Base-by-base conservation (phyloP, 306 rosid genomes). In the Elaeagnus macrophylla region DNA sequence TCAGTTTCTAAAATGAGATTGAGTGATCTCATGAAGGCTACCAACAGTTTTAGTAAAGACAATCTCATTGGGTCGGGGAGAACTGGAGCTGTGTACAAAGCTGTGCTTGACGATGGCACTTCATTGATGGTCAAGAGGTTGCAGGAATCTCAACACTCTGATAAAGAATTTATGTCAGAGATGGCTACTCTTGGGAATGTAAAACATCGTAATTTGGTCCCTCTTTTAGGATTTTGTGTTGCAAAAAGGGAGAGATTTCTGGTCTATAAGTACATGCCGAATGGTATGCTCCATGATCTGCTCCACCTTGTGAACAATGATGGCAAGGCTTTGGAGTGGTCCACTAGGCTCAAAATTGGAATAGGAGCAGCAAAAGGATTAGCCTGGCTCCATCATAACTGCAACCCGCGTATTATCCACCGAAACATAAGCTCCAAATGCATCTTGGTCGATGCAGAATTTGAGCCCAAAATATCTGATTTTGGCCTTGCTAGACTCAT, bases 401-500 rank as follows among this genome's bases (percentile, higher is more conserved):
- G 97, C 84, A 91, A 86, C 55, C 96, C 97, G 5, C 91, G 97
- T 2, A 84, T 91, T 16, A 54, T 91, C 68, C 97, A 91, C 74
- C 82, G 97, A 12, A 91, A 91, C 79, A 78, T 91, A 72, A 91
- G 96, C 78, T 86, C 97, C 16, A 86, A 87, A 62, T 84, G 96
- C 76, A 84, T 91, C 62, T 74, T 91, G 37, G 64, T 91, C 61
- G 95, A 84, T 11, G 80, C 64, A 12, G 84, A 77, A 43, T 91
- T 80, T 41, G 96, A 86, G 78, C 93, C 97, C 12, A 86, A 80
- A 64, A 86, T 91, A 57, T 91, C 96, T 6, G 96, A 80, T 71
- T 91, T 91, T 18, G 97, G 97, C 60, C 97, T 91, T 9, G 97
- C 95, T 42, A 80, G 97, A 75, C 72, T 91, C 68, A 91, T 91